Evolutionary conservation across 768 basidiomycete genomes (phyloP), one percentile per base, ranked within the genome.

Genomic region (Auricularia heimuer): DNA sequence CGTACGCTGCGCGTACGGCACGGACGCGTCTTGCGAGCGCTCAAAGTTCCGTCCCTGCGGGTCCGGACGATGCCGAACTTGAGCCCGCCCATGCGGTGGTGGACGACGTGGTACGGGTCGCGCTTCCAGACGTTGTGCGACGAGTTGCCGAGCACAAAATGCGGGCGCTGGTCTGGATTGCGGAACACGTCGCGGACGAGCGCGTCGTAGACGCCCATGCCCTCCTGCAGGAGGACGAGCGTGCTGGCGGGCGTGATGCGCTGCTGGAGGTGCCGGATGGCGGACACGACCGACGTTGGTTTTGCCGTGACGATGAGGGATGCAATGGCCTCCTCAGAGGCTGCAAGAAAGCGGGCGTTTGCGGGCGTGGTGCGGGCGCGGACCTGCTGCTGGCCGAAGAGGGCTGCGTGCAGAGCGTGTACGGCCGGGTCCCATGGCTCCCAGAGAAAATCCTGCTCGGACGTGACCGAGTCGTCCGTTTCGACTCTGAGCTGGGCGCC

Each of bases 221-320:
- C 96, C 72, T 96, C 96, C 71, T 96, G 92, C 63, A 98, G 75
- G n/a, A 99, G 82, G 2, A 96, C 90, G 68, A 98, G 86, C 42
- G 94, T 96, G 54, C 88, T 89, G 62, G 82, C 74, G 0, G 81
- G 72, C 3, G 81, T 78, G 21, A 98, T 75, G 18, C 93, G 83
- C 12, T 83, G 84, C 18, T 82, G 75, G 64, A 98, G 82, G 0
- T 74, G 71, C 18, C 75, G 73, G 42, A 99, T 68, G 3, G 88
- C 85, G 2, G 73, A 71, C 3, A 87, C 62, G 3, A 89, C 89
- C 8, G 81, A 78, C 16, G 85, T 80, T 1, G 92, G 88, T 73
- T 95, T 96, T 63, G 90, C 84, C 51, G 91, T 84, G 67, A 98
- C 82, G 73, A 98, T 79, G 64, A 99, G 83, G 1, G 90, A 86